Evolutionary conservation across 352 stramenopile species (phyloP), one percentile per base, ranked within the genome.

Genomic region (Hyaloperonospora arabidopsidis): DNA sequence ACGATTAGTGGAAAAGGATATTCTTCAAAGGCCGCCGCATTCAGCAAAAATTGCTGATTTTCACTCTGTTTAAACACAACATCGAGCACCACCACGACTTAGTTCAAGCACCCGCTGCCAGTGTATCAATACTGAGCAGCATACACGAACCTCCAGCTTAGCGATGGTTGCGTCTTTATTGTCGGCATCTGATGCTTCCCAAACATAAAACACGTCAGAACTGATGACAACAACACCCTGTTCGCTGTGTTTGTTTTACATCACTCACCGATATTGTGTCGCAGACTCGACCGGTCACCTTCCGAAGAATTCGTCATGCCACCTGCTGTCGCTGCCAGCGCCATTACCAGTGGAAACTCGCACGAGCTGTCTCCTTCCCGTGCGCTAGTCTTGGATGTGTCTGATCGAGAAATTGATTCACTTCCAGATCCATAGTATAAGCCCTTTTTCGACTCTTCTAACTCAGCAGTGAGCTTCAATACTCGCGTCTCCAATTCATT

Each of bases 1-100:
- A 41, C 23, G 49, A 55, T 18, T 18, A 47, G 54, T 61, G 63
- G 43, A 48, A 70, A 77, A 85, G 74, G 78, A 89, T 87, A 87
- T 87, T 91, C 77, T 89, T 92, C 81, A 49, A 92, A 86, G 38
- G 81, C 77, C 5, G 78, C 80, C 10, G 79, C 81, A 38, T 89
- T 89, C 49, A 89, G 59, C 67, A 92, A 55, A 40, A 86, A 88
- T 61, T 92, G 74, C 67, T 89, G 76, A 53, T 92, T 92, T 65
- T 92, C 81, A 63, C 63, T 81, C 77, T 84, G 57, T 21, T 55
- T 14, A 38, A 10, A 49, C 17, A 51, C 25, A 22, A 34, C 21
- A 59, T 7, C 46, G 28, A 13, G 12, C 45, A 57, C 28, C 28
- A 28, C 19, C 14, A 36, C 13, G 34, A 23, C n/a, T 52, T 49